A percentile compares a stretch with the other conserved stretches of the same genome.
These are phyloP conservation scores for Isabelozyma rhagii DNA, from an alignment of 805 yeast species.

Conservation along the genomic window DNA sequence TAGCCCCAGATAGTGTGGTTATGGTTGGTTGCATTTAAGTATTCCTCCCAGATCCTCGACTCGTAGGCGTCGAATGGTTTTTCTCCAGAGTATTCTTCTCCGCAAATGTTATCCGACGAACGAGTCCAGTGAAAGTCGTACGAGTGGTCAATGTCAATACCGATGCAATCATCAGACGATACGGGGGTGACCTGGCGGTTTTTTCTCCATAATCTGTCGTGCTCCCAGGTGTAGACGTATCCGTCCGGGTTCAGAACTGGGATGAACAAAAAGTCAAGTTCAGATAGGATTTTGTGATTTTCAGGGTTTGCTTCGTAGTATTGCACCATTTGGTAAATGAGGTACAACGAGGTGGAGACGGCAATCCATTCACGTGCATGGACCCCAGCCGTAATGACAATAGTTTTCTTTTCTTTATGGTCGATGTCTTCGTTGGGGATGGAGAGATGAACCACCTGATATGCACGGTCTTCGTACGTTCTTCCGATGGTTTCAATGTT, in stretches of 20 bases:
- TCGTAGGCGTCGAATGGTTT: slow-evolving; percentile 55
- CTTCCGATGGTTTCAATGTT: slow-evolving; percentile 65
- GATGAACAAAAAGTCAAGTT: slow-evolving; percentile 68
- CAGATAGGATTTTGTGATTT: slow-evolving; percentile 47
- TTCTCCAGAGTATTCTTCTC: slow-evolving; percentile 81
- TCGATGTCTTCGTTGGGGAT: slow-evolving; percentile 38
- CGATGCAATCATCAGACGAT: slow-evolving; percentile 55
- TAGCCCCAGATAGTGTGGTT: slow-evolving; percentile 69
- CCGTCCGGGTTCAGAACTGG: slow-evolving; percentile 94
- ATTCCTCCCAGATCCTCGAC: slow-evolving; percentile 36
- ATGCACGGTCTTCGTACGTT: slow-evolving; percentile 71
- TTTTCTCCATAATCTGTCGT: slow-evolving; percentile 84
- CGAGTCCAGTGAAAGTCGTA: slow-evolving; percentile 70
- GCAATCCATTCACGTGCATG: slow-evolving; percentile 93
- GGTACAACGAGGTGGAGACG: slow-evolving; percentile 63
- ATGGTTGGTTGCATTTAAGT: slow-evolving; percentile 40
- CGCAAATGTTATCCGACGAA: slow-evolving; percentile 67
- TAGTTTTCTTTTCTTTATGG: slow-evolving; percentile 49
- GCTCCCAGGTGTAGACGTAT: slow-evolving; percentile 75
- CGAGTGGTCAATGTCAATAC: slow-evolving; percentile 85
- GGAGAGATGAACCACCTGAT: slow-evolving; percentile 64
- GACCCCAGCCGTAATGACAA: slow-evolving; percentile 77
- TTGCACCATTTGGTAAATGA: slow-evolving; percentile 35
- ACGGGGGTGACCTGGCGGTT: slow-evolving; percentile 68
- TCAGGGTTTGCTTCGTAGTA: slow-evolving; percentile 29